Percentiles rank a stretch among this genome's conserved stretches.
These are phyloP conservation scores for Didymella exigua DNA, from an alignment of 2,329 filamentous ascomycete species.

Conservation along the genomic window DNA sequence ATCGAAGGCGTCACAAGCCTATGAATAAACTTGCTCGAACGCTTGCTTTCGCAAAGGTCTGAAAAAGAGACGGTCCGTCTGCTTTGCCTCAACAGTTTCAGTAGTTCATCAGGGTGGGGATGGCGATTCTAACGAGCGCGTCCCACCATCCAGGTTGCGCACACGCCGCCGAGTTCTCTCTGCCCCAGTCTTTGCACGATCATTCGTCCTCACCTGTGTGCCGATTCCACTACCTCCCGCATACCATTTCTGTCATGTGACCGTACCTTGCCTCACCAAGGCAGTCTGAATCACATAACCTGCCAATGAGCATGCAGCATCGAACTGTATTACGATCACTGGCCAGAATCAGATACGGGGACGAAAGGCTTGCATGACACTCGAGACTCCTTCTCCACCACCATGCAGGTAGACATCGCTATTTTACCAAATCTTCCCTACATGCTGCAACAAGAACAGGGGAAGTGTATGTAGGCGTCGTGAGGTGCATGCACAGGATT, in stretches of 20 bases:
- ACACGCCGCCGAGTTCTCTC: constrained; percentile 36
- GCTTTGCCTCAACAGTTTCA: constrained; percentile 32
- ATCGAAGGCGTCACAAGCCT: constrained; percentile 31
- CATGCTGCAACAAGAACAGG: background rate
- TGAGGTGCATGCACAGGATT: background rate
- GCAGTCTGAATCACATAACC: constrained; percentile 17
- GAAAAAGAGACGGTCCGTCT: constrained; percentile 22
- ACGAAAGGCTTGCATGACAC: background rate
- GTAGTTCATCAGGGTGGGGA: constrained; percentile 25
- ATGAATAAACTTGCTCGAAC: constrained; percentile 4
- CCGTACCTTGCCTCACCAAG: constrained; percentile 25
- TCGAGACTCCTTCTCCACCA: background rate
- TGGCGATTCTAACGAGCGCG: constrained; percentile 23
- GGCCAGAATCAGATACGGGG: constrained; percentile 35
- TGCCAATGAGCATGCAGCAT: constrained; percentile 33
- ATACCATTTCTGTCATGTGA: constrained; percentile 41
- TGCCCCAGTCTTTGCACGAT: constrained; percentile 33
- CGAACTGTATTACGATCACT: constrained; percentile 26
- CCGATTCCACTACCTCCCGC: constrained; percentile 27
- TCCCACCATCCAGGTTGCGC: constrained; percentile 38
- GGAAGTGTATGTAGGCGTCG: background rate
- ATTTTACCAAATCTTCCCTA: background rate
- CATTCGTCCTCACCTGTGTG: constrained; percentile 41
- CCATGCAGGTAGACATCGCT: background rate
- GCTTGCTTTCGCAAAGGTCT: constrained; percentile 7